Base-by-base conservation (phyloP, 176 grass and related monocot species). In the bread wheat (Triticum aestivum) region DNA sequence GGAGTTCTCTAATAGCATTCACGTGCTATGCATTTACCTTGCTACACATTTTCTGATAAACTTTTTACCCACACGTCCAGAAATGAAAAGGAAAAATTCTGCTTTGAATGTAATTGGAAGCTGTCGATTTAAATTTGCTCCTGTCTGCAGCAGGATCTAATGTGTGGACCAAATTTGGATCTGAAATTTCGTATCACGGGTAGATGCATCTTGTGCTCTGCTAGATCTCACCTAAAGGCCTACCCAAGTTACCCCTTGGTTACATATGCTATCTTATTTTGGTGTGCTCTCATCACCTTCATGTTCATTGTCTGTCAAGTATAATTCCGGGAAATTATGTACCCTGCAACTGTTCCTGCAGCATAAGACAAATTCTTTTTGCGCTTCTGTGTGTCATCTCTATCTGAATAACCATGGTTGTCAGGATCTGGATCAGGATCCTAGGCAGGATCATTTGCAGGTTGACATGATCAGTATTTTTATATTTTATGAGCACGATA, bases 201-300 rank as follows among this genome's bases (percentile, higher is more conserved):
- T 27, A 75, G 73, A 75, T 52, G 73, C 70, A 75, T 51, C 44
- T 52, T 30, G 72, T 51, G 73, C 27, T 2, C 73, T 75, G 44
- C 73, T 75, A 75, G 73, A 75, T 51, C 44, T 75, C 23, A 47
- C 26, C 38, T 44, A 73, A 73, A 24, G 10, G 67, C 23, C 7
- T 74, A 24, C 41, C 41, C 41, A 47, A 74, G 71, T 74, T 74
- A 39, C 24, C 69, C 41, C 71, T 26, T 74, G 61, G 38, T 88
- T 76, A 75, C 51, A 73, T 79, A 56, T 58, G 71, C 35, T 3
- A 3, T 69, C 65, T 54, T 83, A 58, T 82, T 69, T 82, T 83
- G 69, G 69, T 73, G 33, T 41, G 13, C 15, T 75, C 24, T 67
- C 32, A 68, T 56, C 11, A 9, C 29, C 30, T 75, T 84, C 54